phyloP scores from a whole-genome alignment of 345 rosid species.

The Euphorbia pulcherrima region DNA sequence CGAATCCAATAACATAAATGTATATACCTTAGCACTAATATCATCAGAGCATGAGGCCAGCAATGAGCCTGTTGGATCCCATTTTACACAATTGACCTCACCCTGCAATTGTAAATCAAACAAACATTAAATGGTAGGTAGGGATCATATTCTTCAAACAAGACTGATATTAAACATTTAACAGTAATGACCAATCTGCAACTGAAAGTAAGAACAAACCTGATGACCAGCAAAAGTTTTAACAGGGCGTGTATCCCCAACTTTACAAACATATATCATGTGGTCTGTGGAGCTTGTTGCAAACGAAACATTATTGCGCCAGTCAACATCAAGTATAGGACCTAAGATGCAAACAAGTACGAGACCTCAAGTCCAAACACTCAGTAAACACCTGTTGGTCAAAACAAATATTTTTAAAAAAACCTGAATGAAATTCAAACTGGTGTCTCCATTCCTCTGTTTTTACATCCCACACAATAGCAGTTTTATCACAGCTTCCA shows the following conservation, averaged over 20 bases:
- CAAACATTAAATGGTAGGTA: conserved; percentile 2
- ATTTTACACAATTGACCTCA: conserved; percentile 98
- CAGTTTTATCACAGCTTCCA: conserved; percentile 95
- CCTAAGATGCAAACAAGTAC: conserved; percentile 41
- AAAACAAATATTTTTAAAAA: conserved; percentile 20
- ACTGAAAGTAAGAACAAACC: conserved; percentile 41
- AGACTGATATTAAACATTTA: not conserved
- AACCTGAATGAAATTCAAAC: conserved; percentile 89
- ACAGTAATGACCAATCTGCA: conserved; percentile 6
- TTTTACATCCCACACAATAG: conserved; percentile 98
- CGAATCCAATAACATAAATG: not conserved
- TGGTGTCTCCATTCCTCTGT: conserved; percentile 93
- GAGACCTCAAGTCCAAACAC: conserved; percentile 11
- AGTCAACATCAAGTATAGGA: conserved; percentile 97
- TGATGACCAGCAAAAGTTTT: conserved; percentile 88
- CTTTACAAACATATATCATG: conserved; percentile 92
- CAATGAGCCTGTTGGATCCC: conserved; percentile 95
- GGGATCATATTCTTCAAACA: not conserved
- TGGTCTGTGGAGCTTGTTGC: conserved; percentile 94
- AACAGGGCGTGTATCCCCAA: conserved; percentile 74
- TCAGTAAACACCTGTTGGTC: too few species aligned
- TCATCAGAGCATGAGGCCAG: conserved; percentile 99
- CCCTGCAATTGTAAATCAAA: conserved; percentile 52
- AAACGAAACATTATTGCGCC: conserved; percentile 94
- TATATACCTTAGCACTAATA: conserved; percentile 72